Conservation (phyloP, 202 grass and related monocot species). For the Schoenoplectus tabernaemontani region DNA sequence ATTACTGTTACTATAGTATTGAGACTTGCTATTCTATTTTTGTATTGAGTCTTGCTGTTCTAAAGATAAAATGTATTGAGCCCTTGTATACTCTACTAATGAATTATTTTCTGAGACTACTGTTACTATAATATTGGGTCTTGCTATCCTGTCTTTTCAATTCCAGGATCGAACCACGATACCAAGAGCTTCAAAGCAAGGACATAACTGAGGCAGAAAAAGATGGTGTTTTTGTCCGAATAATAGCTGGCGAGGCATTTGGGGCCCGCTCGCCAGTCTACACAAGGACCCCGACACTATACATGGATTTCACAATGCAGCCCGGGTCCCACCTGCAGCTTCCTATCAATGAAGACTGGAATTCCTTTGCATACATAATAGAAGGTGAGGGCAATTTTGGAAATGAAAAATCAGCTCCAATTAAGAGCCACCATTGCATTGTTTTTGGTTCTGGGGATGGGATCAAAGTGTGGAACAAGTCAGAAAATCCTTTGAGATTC, state of each 20-base stretch:
- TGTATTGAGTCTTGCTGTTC: no score
- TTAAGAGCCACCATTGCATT: slow-evolving; percentile 48
- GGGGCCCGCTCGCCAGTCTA: slow-evolving; percentile 68
- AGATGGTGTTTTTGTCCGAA: slow-evolving; percentile 48
- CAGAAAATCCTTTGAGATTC: slow-evolving; percentile 38
- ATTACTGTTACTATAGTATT: not conserved
- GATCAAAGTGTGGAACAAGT: slow-evolving; percentile 34
- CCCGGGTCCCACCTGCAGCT: slow-evolving; percentile 51
- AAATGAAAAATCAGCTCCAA: not conserved
- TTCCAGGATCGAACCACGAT: slow-evolving; percentile 70
- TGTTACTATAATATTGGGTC: no score
- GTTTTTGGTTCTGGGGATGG: slow-evolving; percentile 51
- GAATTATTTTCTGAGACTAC: no score
- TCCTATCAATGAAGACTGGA: slow-evolving; percentile 65
- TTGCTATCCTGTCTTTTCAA: no score
- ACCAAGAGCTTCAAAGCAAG: slow-evolving; percentile 73
- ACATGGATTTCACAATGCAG: slow-evolving; percentile 80
- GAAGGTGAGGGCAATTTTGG: slow-evolving; percentile 75
- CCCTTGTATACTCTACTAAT: no score
- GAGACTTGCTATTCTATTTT: not conserved
- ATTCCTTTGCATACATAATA: slow-evolving; percentile 73
- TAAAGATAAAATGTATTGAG: no score
- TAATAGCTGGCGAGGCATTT: slow-evolving; percentile 79
- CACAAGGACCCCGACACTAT: slow-evolving; percentile 66
- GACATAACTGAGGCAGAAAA: slow-evolving; percentile 46